Evolutionary conservation across 2,329 filamentous ascomycete species (phyloP).

Genomic region (Phyllosticta capitalensis): DNA sequence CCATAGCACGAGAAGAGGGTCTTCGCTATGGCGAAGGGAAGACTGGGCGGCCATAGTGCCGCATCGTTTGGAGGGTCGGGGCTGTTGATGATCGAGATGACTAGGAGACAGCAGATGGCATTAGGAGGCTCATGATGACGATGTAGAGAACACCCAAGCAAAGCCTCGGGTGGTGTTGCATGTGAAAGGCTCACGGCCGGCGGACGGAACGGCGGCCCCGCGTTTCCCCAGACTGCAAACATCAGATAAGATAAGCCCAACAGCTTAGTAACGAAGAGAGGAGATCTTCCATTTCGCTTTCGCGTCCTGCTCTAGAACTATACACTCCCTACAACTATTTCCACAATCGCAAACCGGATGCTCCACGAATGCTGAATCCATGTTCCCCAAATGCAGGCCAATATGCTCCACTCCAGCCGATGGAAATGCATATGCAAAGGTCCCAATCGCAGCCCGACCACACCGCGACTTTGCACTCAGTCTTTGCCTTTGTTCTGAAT

Average conservation of each 20-base stretch:
- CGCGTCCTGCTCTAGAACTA: not conserved
- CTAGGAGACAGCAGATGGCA: not conserved
- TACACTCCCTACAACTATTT: not conserved
- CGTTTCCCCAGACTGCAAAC: not conserved
- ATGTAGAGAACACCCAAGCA: not conserved
- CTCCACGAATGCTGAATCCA: not conserved
- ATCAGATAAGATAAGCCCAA: too few relatives aligned
- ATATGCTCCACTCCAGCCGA: not conserved
- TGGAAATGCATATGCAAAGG: not conserved
- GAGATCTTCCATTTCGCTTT: too few relatives aligned
- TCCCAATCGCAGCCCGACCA: not conserved
- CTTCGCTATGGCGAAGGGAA: slow-evolving; percentile 49
- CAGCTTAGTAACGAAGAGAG: too few relatives aligned
- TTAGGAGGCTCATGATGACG: not conserved
- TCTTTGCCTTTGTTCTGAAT: not conserved
- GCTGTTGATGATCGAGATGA: not conserved
- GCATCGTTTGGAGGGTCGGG: slow-evolving; percentile 4
- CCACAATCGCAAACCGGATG: not conserved
- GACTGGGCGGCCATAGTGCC: slow-evolving; percentile 74
- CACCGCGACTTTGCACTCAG: not conserved
- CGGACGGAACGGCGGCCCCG: not conserved
- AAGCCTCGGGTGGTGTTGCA: not conserved
- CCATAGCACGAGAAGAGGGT: slow-evolving; percentile 38
- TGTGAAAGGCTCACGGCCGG: not conserved
- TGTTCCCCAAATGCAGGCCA: not conserved